Conservation (phyloP, 169 alveolate genomes). For the Theileria orientalis region DNA sequence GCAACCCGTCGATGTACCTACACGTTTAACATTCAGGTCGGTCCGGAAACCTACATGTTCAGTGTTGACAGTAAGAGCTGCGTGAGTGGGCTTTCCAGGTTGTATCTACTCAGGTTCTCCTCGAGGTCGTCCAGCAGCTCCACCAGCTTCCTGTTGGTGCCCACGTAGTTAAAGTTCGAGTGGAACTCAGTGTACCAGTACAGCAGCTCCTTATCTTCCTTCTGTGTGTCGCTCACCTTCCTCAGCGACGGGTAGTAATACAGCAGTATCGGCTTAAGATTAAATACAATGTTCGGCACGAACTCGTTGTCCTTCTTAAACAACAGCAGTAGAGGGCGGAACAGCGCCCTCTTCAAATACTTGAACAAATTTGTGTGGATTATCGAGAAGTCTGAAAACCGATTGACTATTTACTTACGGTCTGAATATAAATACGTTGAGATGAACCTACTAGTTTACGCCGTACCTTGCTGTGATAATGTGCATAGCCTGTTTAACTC, state of each 20-base stretch:
- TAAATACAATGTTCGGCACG: background rate
- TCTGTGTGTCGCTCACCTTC: background rate
- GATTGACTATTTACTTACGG: background rate
- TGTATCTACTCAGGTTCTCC: background rate
- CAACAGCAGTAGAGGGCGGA: background rate
- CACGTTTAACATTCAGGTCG: too few relatives aligned
- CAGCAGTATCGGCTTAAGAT: background rate
- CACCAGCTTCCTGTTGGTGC: background rate
- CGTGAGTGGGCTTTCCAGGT: slow-evolving; percentile 1
- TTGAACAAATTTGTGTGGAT: background rate
- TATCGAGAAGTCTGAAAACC: background rate
- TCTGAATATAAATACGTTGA: background rate
- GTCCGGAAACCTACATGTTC: background rate
- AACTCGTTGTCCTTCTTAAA: background rate
- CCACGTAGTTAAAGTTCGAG: background rate
- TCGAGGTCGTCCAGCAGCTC: background rate
- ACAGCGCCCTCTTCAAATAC: background rate
- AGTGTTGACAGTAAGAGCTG: background rate
- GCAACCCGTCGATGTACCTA: background rate
- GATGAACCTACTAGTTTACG: too few relatives aligned
- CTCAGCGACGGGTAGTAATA: background rate
- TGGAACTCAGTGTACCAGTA: slow-evolving; percentile 2
- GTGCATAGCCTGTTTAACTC: background rate
- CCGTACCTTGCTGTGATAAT: slow-evolving; percentile 7
- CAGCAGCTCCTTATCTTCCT: background rate